phyloP scores from a whole-genome alignment of 2,329 filamentous ascomycete genomes.

The Didymella sp. region DNA sequence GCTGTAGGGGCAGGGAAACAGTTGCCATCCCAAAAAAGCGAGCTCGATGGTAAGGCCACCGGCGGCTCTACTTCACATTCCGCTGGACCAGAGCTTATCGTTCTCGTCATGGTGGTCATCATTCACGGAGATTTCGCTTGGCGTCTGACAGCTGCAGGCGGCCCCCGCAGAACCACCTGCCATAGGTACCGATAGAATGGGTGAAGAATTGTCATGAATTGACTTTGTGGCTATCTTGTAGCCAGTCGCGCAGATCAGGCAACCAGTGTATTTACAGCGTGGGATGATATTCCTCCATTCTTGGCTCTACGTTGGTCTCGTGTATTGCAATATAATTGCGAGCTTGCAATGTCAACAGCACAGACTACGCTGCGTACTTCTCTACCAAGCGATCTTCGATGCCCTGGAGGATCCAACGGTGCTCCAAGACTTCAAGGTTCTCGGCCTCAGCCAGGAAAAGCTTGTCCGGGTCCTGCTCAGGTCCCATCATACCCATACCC shows the following conservation, averaged over 20 bases:
- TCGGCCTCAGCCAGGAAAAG: constrained; percentile 91
- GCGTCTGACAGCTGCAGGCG: constrained; percentile 17
- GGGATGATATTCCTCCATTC: constrained; percentile 29
- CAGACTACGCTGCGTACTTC: constrained; percentile 40
- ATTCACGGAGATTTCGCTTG: constrained; percentile 20
- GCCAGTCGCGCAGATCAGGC: constrained; percentile 30
- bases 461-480: constrained; percentile 94
- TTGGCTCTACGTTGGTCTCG: constrained; percentile 1
- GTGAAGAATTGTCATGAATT: constrained; percentile 36
- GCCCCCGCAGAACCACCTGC: constrained; percentile 28
- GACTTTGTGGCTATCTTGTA: constrained; percentile 29
- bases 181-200: constrained; percentile 34
- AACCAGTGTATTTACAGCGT: constrained; percentile 24
- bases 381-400: constrained; percentile 83
- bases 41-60: constrained; percentile 15
- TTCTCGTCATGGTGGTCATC: constrained; percentile 17
- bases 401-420: constrained; percentile 87
- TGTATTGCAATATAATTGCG: constrained; percentile 3
- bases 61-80: constrained; percentile 33
- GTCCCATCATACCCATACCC: constrained; percentile 86
- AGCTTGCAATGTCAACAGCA: constrained; percentile 11
- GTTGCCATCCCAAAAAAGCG: background rate
- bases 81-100: constrained; percentile 22
- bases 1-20: constrained; percentile 12
- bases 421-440: constrained; percentile 93